Percentiles rank a stretch among this genome's conserved stretches.
Evolutionary conservation across 163 green algal species (phyloP).

Genomic region (Coccomyxa subellipsoidea): DNA sequence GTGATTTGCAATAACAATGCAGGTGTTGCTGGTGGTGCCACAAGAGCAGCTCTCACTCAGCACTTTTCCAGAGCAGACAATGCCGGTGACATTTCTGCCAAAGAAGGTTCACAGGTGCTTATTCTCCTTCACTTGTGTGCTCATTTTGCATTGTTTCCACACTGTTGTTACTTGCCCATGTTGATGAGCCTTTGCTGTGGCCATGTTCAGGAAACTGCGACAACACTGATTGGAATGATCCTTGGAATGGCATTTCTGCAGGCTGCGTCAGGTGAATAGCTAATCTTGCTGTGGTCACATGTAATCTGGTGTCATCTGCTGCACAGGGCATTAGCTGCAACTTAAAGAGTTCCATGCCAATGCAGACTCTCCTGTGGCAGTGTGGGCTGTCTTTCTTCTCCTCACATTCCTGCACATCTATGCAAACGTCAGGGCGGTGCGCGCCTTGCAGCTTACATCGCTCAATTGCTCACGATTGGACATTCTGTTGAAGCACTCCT

Average conservation of each 20-base stretch:
- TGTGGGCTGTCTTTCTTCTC: slow-evolving; percentile 56
- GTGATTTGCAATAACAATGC: slow-evolving; percentile 3
- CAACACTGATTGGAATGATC: slow-evolving; percentile 73
- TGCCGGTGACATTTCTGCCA: slow-evolving; percentile 80
- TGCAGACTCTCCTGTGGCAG: background rate
- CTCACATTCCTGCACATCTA: slow-evolving; percentile 68
- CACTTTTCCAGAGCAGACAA: slow-evolving; percentile 75
- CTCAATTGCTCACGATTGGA: slow-evolving; percentile 67
- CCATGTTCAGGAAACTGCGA: slow-evolving; percentile 54
- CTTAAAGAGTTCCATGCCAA: too few species aligned
- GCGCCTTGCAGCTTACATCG: slow-evolving; percentile 62
- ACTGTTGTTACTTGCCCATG: too few species aligned
- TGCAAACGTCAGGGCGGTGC: slow-evolving; percentile 73
- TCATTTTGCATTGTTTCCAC: too few species aligned
- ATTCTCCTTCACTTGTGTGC: too few species aligned
- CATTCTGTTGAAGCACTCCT: slow-evolving; percentile 44
- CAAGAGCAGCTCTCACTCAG: slow-evolving; percentile 76
- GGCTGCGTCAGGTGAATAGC: background rate
- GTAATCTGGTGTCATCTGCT: too few species aligned
- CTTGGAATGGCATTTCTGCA: slow-evolving; percentile 60
- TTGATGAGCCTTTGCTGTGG: too few species aligned
- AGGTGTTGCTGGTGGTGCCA: slow-evolving; percentile 72
- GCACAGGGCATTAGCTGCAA: too few species aligned
- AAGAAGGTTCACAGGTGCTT: slow-evolving; percentile 72
- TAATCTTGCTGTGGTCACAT: background rate